Evolutionary conservation across 192 early-diverging fungal species (phyloP).

Genomic region (Chytriomyces sp.): DNA sequence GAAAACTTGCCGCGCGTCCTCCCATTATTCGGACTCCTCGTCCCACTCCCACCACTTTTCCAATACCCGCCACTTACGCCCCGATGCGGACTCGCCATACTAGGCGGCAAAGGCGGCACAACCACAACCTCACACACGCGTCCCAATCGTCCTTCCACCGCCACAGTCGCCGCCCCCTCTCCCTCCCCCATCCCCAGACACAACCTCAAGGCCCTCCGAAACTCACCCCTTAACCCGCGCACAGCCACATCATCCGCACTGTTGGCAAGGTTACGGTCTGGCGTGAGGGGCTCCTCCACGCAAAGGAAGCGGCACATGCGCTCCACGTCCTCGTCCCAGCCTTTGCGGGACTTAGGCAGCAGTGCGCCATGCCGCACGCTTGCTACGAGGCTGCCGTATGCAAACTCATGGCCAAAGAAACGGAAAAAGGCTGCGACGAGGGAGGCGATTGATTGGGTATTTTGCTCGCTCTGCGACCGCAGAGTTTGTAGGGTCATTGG

Average conservation of each 20-base stretch:
- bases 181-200: too few relatives aligned
- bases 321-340: conserved; percentile 77
- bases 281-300: conserved; percentile 92
- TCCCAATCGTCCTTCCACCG: too few relatives aligned
- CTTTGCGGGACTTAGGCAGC: conserved; percentile 79
- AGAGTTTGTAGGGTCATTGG: conserved; percentile 61
- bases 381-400: conserved; percentile 80
- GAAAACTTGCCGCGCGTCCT: too few relatives aligned
- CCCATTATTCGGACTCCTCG: too few relatives aligned
- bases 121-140: too few relatives aligned
- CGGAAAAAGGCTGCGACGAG: conserved; percentile 87
- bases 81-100: too few relatives aligned
- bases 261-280: conserved; percentile 86
- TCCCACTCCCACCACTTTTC: too few relatives aligned
- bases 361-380: conserved; percentile 78
- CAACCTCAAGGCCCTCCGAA: conserved; percentile 79
- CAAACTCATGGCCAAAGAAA: conserved; percentile 74
- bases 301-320: conserved; percentile 72
- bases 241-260: conserved; percentile 80
- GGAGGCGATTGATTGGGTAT: conserved; percentile 70
- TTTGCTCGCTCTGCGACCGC: conserved; percentile 72
- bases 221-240: conserved; percentile 79
- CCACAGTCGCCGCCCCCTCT: too few relatives aligned
- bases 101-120: too few relatives aligned
- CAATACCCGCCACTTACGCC: too few relatives aligned